Base-by-base conservation (phyloP, 805 yeast species). In the Lachancea sp. region DNA sequence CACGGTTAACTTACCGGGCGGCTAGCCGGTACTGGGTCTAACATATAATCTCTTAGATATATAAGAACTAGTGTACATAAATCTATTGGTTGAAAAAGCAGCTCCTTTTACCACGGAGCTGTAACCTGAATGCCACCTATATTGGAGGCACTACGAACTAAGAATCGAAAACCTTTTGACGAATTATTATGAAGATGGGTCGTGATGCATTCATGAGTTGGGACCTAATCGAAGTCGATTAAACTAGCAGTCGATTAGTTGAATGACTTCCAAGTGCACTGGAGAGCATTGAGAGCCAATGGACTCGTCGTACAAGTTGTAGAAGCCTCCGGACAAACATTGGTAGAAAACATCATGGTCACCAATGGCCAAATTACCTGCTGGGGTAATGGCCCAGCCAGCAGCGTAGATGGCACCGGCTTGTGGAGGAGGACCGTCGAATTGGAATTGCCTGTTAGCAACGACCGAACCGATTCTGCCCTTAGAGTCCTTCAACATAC, bases 401-500 rank as follows among this genome's bases (percentile, higher is more conserved):
- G 74, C 78, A 53, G 85, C 83, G 60, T 74, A 76, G 59, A 78
- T 72, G 45, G 83, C 71, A 64, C 83, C 84, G 23, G 83, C 85
- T 71, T 82, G 90, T 57, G 89, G 88, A 67, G 85, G 83, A 47
- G 87, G 86, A 59, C 89, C 89, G 63, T 82, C 90, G 56, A 82
- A 82, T 69, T 82, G 90, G 75, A 82, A 82, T 69, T 82, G 90
- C 70, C 83, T 72, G 78, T 81, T 82, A 40, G 88, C 79, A 52
- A 82, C 90, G 64, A 82, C 80, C 37, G 87, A 75, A 52, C 89
- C 89, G 50, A 82, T 65, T 73, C 90, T 77, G 34, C 83, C 83
- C 46, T 67, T 50, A 24, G 71, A 58, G 55, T 82, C 90, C 9
- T 67, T 71, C 54, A 83, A 68, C 36, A 75, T 55, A 49, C 77